Evolutionary conservation across 257 asterid species (phyloP).

Genomic region (Pogostemon cablin): DNA sequence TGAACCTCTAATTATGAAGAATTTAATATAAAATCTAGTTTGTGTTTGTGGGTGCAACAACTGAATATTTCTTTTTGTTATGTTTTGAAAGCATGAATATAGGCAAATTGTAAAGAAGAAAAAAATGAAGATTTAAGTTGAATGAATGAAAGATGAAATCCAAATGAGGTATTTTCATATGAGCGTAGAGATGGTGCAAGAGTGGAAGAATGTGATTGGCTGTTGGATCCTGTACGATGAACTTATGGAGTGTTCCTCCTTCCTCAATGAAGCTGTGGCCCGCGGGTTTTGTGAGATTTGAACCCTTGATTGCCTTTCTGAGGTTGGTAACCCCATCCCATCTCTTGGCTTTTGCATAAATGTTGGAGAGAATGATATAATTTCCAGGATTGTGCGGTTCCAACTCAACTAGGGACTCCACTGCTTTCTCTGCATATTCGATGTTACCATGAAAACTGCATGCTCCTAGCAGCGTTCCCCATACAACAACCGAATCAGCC

Average conservation of each 20-base stretch:
- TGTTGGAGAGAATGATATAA: constrained; percentile 84
- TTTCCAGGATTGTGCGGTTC: constrained; percentile 88
- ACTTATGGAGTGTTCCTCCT: constrained; percentile 74
- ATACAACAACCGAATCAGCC: constrained; percentile 81
- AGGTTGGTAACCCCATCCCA: constrained; percentile 78
- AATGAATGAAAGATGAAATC: constrained; percentile 44
- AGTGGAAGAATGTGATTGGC: constrained; percentile 48
- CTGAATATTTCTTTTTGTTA: too few relatives aligned
- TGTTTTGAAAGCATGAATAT: too few relatives aligned
- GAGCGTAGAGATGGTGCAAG: constrained; percentile 47
- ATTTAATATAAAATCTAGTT: too few relatives aligned
- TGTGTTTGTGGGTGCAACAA: too few relatives aligned
- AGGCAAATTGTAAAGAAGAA: too few relatives aligned
- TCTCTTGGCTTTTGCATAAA: constrained; percentile 60
- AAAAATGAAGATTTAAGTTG: constrained; percentile 1
- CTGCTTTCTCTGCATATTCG: constrained; percentile 73
- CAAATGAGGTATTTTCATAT: constrained; percentile 41
- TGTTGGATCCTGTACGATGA: constrained; percentile 69
- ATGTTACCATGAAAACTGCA: constrained; percentile 83
- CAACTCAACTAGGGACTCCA: constrained; percentile 53
- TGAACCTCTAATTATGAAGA: too few relatives aligned
- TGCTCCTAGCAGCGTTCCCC: constrained; percentile 86
- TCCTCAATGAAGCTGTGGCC: constrained; percentile 85
- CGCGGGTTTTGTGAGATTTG: constrained; percentile 62
- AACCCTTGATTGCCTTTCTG: constrained; percentile 77